A percentile compares a stretch with the other conserved stretches of the same genome.
phyloP scores from a whole-genome alignment of 169 alveolate genomes.

The Plasmodium cynomolgi region DNA sequence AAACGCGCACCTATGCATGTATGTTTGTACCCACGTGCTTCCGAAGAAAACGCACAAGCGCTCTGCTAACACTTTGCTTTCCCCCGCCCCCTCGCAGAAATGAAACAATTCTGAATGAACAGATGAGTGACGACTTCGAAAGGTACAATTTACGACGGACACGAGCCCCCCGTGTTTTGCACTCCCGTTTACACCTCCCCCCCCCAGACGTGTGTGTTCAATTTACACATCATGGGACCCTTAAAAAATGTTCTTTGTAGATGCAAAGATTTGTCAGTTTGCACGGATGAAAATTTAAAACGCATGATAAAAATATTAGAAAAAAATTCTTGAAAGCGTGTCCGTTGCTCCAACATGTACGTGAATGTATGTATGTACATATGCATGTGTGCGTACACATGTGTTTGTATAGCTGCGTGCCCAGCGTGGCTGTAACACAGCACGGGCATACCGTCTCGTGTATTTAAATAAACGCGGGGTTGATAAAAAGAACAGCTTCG shows the following conservation, averaged over 20 bases:
- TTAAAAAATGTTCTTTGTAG: slow-evolving; percentile 29
- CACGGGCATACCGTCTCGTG: background rate
- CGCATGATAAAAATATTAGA: slow-evolving; percentile 54
- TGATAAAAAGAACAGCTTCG: no score
- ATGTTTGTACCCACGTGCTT: background rate
- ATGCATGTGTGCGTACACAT: background rate
- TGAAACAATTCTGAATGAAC: slow-evolving; percentile 26
- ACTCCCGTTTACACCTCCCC: background rate
- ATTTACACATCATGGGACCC: background rate
- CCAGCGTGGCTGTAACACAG: background rate
- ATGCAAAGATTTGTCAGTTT: slow-evolving; percentile 56
- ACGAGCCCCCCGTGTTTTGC: background rate
- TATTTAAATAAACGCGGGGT: no score
- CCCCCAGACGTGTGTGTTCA: background rate
- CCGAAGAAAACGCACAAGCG: background rate
- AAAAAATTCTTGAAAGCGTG: slow-evolving; percentile 30
- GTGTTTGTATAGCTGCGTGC: background rate
- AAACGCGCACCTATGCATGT: background rate
- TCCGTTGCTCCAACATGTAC: background rate
- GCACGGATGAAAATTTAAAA: slow-evolving; percentile 72
- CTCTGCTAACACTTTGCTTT: background rate
- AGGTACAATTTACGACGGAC: slow-evolving; percentile 15
- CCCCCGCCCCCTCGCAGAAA: slow-evolving; percentile 13
- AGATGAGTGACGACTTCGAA: slow-evolving; percentile 31
- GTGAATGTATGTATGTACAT: slow-evolving; percentile 13